These are phyloP conservation scores for Dinochytrium kinnereticum DNA, from an alignment of 371 early-diverging fungal genomes.

Conservation along the genomic window DNA sequence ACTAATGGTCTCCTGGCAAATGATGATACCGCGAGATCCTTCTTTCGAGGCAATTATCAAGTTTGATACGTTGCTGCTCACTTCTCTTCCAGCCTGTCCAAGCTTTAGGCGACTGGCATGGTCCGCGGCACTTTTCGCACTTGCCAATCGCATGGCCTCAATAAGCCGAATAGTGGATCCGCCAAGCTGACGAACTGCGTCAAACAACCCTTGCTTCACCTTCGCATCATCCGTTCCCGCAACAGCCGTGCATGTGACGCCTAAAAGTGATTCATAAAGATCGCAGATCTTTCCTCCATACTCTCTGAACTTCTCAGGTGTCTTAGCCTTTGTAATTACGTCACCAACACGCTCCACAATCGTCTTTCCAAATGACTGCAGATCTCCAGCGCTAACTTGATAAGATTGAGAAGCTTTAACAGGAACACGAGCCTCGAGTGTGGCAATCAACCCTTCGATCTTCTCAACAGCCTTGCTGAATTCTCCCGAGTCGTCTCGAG, in stretches of 20 bases:
- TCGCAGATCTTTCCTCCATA: slow-evolving; percentile 33
- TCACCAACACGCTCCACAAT: slow-evolving; percentile 42
- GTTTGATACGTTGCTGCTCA: slow-evolving; percentile 34
- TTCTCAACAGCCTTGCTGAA: slow-evolving; percentile 41
- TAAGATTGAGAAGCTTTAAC: slow-evolving; percentile 29
- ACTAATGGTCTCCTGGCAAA: slow-evolving; percentile 39
- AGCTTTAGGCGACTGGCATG: slow-evolving; percentile 41
- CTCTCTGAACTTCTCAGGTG: slow-evolving; percentile 36
- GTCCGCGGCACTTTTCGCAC: slow-evolving; percentile 44
- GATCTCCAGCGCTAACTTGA: slow-evolving; percentile 33
- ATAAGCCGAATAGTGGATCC: slow-evolving; percentile 41
- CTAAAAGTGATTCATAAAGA: slow-evolving; percentile 37
- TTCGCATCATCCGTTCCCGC: slow-evolving; percentile 41
- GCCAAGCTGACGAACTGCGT: slow-evolving; percentile 46
- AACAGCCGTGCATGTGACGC: slow-evolving; percentile 28
- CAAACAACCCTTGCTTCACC: slow-evolving; percentile 35
- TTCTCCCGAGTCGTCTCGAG: slow-evolving; percentile 45
- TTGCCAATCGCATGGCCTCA: slow-evolving; percentile 46
- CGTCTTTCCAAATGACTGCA: slow-evolving; percentile 43
- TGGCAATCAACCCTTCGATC: slow-evolving; percentile 37
- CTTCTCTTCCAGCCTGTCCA: slow-evolving; percentile 49
- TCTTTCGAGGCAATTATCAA: slow-evolving; percentile 49
- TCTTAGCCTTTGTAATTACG: slow-evolving; percentile 45
- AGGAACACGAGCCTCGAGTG: slow-evolving; percentile 36
- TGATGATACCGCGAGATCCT: slow-evolving; percentile 44